Evolutionary conservation across 305 asterid species (phyloP), one percentile per base, ranked within the genome.

Genomic region (Salvia sclarea): DNA sequence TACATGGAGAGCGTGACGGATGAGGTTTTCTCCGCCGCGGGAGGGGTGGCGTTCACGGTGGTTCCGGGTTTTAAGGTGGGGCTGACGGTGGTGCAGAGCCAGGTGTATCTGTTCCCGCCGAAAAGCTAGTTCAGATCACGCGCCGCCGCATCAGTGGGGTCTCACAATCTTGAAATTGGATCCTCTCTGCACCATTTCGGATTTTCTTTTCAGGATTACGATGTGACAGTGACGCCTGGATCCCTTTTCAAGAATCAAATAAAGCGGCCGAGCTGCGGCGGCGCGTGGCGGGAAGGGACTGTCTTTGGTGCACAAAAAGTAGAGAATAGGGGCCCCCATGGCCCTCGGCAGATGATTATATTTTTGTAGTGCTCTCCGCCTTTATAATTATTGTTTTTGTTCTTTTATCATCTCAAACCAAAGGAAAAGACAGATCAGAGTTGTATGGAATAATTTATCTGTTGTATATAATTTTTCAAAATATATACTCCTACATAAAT

Each of bases 51-150:
- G 22, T 91, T 89, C 79, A 82, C 88, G 76, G 98, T 91, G 73
- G 96, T 89, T 14, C 98, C 96, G 20, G 98, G 98, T 13, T 89
- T 91, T 55, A 82, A 70, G 60, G 84, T 89, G 5, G 96, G 98
- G 0, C 76, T 56, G 52, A 76, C 84, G 64, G 94, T 89, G 80
- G 86, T 91, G 13, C 96, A 87, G 78, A 83, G 98, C 79, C 96
- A 87, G 85, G 98, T 91, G 2, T 91, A 91, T 65, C 66, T 91
- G 44, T 64, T 74, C 47, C 83, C 82, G 20, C 63, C 82, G 71
- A 70, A 67, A 18, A 72, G 71, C 21, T 78, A 69, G 61, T 8
- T n/a, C n/a, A 7, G 3, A 3, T 12, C 1, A 18, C 38, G 8
- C 84, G 75, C 80, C 80, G 68, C 80, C 8, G 72, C 75, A 50